phyloP scores from a whole-genome alignment of 225 moss, liverwort and hornwort species.

The Straminergon stramineum region DNA sequence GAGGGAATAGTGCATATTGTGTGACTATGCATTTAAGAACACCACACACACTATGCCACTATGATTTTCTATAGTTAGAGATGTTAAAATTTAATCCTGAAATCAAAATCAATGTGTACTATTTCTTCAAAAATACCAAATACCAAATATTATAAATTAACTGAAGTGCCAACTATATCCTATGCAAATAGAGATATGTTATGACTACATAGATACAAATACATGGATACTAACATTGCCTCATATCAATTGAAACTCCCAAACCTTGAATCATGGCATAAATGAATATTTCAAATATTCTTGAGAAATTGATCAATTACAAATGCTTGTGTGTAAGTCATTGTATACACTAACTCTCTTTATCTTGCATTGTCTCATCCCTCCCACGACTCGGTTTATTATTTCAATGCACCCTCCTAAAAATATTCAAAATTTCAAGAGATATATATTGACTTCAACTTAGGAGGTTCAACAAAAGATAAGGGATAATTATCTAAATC shows the following conservation, averaged over 20 bases:
- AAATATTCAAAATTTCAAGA: background rate
- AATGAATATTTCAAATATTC: background rate
- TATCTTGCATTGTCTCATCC: background rate
- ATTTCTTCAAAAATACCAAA: fast-evolving
- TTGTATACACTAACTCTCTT: background rate
- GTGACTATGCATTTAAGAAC: background rate
- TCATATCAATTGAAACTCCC: background rate
- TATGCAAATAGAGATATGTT: fast-evolving
- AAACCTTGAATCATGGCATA: background rate
- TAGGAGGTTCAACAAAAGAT: background rate
- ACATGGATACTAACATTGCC: background rate
- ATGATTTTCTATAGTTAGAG: background rate
- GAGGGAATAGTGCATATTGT: background rate
- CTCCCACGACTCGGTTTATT: fast-evolving
- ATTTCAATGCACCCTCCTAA: background rate
- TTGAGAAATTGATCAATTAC: background rate
- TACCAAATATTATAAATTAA: background rate
- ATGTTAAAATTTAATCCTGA: background rate
- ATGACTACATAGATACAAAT: background rate
- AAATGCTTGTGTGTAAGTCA: background rate
- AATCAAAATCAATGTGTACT: background rate
- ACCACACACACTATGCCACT: fast-evolving
- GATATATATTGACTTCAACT: background rate
- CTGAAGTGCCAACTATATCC: background rate
- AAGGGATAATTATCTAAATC: background rate